A percentile compares a stretch with the other conserved stretches of the same genome.
Conservation (phyloP, 2,329 filamentous ascomycete species). For the Pyricularia pennisetigena region DNA sequence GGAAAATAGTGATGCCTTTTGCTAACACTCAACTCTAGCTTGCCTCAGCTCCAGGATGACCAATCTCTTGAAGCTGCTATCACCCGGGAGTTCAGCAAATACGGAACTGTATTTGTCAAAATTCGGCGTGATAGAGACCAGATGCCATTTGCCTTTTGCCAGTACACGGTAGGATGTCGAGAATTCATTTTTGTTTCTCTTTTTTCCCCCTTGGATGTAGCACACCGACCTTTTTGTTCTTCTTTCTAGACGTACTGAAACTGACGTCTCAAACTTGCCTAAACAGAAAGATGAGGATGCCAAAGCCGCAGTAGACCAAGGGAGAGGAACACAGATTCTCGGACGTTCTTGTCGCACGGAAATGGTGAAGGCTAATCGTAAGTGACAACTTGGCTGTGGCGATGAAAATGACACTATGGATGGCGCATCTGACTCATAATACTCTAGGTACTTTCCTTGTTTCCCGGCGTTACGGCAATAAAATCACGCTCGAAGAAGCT, state of each 20-base stretch:
- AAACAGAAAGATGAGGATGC: constrained; percentile 37
- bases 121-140: constrained; percentile 46
- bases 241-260: neutral
- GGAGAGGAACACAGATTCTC: constrained; percentile 37
- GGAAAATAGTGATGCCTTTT: neutral
- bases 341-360: constrained; percentile 51
- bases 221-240: too few species aligned
- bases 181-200: neutral
- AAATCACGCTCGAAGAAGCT: constrained; percentile 33
- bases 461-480: constrained; percentile 24
- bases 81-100: constrained; percentile 39
- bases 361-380: constrained; percentile 48
- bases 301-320: constrained; percentile 32
- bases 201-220: too few species aligned
- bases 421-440: neutral
- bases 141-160: constrained; percentile 56
- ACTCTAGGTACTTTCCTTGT: constrained; percentile 39
- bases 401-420: neutral
- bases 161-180: constrained; percentile 43
- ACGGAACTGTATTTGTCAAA: constrained; percentile 51
- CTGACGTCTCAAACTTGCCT: constrained; percentile 13
- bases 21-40: constrained; percentile 23
- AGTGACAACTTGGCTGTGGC: constrained; percentile 15
- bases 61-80: constrained; percentile 40
- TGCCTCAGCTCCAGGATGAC: constrained; percentile 40